These are phyloP conservation scores for Zymoseptoria pseudotritici DNA, from an alignment of 2,329 filamentous ascomycete genomes.

Conservation along the genomic window DNA sequence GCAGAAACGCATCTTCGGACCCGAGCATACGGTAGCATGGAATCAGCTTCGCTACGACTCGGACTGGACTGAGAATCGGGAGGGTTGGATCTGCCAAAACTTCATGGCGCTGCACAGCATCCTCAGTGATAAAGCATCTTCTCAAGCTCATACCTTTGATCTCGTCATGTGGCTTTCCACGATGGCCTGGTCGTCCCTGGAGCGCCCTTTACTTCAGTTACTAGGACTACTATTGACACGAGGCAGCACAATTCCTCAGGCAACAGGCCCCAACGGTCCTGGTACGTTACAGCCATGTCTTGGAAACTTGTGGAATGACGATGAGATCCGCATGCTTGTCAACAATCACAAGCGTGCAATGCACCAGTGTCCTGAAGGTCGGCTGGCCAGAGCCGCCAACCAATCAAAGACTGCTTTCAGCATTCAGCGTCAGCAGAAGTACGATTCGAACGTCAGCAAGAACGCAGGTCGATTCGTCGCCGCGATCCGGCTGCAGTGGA, in stretches of 20 bases:
- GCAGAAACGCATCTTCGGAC: background rate
- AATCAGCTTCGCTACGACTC: background rate
- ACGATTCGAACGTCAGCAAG: background rate
- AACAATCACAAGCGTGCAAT: background rate
- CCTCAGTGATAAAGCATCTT: background rate
- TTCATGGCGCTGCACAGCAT: background rate
- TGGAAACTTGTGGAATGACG: background rate
- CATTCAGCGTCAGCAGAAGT: background rate
- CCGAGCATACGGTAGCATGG: background rate
- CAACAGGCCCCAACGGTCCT: too few relatives aligned
- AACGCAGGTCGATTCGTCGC: background rate
- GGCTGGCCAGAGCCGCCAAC: background rate
- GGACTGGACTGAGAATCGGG: background rate
- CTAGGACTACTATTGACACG: background rate
- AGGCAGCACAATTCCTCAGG: background rate
- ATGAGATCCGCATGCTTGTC: background rate
- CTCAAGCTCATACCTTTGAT: conserved; percentile 3
- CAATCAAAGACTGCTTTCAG: background rate
- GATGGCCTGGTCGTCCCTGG: conserved; percentile 33
- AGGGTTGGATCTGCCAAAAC: background rate
- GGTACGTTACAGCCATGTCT: background rate
- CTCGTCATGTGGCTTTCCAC: conserved; percentile 25
- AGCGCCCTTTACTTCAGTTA: background rate
- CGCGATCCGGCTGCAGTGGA: background rate
- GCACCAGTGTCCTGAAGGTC: background rate